Evolutionary conservation across 2,329 filamentous ascomycete species (phyloP), one percentile per base, ranked within the genome.

Genomic region (Plenodomus lindquistii): DNA sequence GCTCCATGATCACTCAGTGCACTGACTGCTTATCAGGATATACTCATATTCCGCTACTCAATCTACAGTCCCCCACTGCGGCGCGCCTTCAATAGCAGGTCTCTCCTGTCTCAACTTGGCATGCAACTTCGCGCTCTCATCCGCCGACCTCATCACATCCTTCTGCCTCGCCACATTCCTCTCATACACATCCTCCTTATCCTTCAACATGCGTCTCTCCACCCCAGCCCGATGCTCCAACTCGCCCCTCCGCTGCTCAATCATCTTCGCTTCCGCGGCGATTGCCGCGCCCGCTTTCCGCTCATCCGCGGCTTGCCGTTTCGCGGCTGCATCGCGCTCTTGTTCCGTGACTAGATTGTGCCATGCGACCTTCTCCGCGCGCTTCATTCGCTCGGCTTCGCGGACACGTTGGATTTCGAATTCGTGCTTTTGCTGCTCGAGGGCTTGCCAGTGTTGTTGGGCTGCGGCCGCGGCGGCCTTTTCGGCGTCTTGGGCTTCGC

Each of bases 131-230:
- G 66, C 64, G 52, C 65, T 68, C 52, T 67, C 62, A 55, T 66
- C 64, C 48, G 64, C 44, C 43, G 63, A 54, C 37, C 66, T 55
- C 27, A 60, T 66, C 10, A 69, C 37, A 46, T 59, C 53, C 52
- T 61, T 62, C 54, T 71, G 67, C 48, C 65, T 62, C 46, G 55
- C 57, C 2, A 67, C 59, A 55, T 71, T 71, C 48, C 61, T 50
- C 40, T 69, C 62, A 50, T 63, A 69, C 46, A 67, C 34, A 31
- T 69, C 59, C 38, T 71, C 67, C 50, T 69, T 71, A 39, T 69
- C 66, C 55, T 59, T 60, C 10, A 71, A 27, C 52, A 62, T 52
- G 22, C 54, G 49, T 35, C 59, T 54, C 53, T 71, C 69, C 18
- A 66, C 52, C 2, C 40, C 52, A 0, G 55, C 57, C 13, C 63